Conservation (phyloP, 208 protist species). For the Willaertia magna region DNA sequence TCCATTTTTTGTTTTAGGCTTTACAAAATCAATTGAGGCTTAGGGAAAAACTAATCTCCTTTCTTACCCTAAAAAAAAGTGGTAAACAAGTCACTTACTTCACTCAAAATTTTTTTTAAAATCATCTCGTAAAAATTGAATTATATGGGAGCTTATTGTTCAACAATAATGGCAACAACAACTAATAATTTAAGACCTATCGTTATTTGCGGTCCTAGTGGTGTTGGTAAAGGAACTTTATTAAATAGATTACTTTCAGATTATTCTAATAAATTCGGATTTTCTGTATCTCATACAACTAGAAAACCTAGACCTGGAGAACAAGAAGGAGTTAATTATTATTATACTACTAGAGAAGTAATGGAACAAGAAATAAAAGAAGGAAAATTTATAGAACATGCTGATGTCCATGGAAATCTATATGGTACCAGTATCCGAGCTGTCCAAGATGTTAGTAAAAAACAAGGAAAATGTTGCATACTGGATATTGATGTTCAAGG, state of each 20-base stretch:
- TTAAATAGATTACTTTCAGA: slow-evolving; percentile 43
- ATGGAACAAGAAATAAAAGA: slow-evolving; percentile 44
- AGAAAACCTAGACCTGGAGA: slow-evolving; percentile 53
- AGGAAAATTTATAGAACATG: slow-evolving; percentile 59
- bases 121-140: too few relatives aligned
- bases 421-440: slow-evolving; percentile 67
- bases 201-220: slow-evolving; percentile 61
- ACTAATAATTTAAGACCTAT: slow-evolving; percentile 19
- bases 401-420: slow-evolving; percentile 41
- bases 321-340: slow-evolving; percentile 58
- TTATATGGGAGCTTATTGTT: neutral
- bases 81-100: too few relatives aligned
- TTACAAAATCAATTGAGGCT: too few relatives aligned
- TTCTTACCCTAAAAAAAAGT: too few relatives aligned
- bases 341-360: slow-evolving; percentile 46
- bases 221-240: slow-evolving; percentile 67
- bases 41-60: too few relatives aligned
- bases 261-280: slow-evolving; percentile 51
- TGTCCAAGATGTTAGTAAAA: slow-evolving; percentile 39
- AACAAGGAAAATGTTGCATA: slow-evolving; percentile 24
- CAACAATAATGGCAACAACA: neutral
- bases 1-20: too few relatives aligned
- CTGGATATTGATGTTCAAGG: slow-evolving; percentile 65
- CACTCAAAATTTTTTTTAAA: too few relatives aligned
- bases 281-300: slow-evolving; percentile 72